These are phyloP conservation scores for Malbranchea zuffiana DNA, from an alignment of 2,329 filamentous ascomycete species.

Conservation along the genomic window DNA sequence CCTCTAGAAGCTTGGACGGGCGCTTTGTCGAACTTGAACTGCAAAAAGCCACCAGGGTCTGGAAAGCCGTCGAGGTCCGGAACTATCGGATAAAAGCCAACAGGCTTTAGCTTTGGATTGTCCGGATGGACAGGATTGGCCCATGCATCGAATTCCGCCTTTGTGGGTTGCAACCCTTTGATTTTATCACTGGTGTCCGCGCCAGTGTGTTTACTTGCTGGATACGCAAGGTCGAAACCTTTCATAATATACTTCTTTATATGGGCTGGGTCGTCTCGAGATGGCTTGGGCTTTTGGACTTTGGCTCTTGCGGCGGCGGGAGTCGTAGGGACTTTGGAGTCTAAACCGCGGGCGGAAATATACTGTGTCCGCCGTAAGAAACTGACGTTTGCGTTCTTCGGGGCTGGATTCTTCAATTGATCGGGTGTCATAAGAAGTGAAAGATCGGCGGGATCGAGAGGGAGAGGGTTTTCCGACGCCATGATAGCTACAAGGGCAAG, in stretches of 20 bases:
- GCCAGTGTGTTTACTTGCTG: conserved; percentile 48
- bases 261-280: conserved; percentile 48
- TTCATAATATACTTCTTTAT: conserved; percentile 52
- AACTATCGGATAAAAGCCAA: conserved; percentile 50
- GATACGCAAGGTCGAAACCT: conserved; percentile 55
- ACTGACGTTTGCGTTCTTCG: conserved; percentile 66
- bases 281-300: conserved; percentile 26
- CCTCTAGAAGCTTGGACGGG: conserved; percentile 40
- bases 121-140: conserved; percentile 48
- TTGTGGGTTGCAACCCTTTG: conserved; percentile 43
- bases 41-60: conserved; percentile 47
- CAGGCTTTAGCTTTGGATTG: conserved; percentile 45
- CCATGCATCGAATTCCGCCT: conserved; percentile 50
- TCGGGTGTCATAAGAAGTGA: conserved; percentile 72
- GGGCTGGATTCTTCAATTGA: conserved; percentile 72
- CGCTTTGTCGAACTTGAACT: conserved; percentile 52
- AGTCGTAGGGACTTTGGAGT: conserved; percentile 21
- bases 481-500: conserved; percentile 57
- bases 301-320: conserved; percentile 18
- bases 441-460: conserved; percentile 72
- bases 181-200: conserved; percentile 44
- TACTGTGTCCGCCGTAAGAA: conserved; percentile 96
- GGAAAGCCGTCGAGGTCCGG: conserved; percentile 52
- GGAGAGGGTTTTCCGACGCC: conserved; percentile 58
- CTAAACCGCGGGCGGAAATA: conserved; percentile 44